Percentiles rank a stretch among this genome's conserved stretches.
These are phyloP conservation scores for Cicer cuneatum DNA, from an alignment of 306 rosid genomes.

Conservation along the genomic window DNA sequence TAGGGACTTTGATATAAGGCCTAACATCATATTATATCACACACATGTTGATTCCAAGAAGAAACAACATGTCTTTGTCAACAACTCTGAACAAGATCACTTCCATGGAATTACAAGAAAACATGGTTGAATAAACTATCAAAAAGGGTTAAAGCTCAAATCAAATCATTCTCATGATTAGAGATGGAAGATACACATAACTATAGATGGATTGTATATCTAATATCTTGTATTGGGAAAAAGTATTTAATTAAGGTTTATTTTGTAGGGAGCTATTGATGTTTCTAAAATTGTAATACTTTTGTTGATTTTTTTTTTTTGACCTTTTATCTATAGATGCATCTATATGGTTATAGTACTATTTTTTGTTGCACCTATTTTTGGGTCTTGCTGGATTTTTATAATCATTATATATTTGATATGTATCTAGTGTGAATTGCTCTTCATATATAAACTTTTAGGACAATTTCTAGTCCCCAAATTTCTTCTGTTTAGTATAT, in stretches of 20 bases:
- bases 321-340: conserved; percentile 18
- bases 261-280: conserved; percentile 35
- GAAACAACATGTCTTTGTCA: conserved; percentile 20
- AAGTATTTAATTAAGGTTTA: conserved; percentile 26
- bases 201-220: background rate
- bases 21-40: conserved; percentile 60
- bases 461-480: conserved; percentile 6
- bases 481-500: background rate
- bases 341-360: conserved; percentile 10
- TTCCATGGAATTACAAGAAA: conserved; percentile 27
- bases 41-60: conserved; percentile 41
- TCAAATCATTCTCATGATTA: background rate
- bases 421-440: conserved; percentile 14
- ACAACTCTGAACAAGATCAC: conserved; percentile 39
- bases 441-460: conserved; percentile 20
- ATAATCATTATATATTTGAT: conserved; percentile 10
- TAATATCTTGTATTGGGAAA: conserved; percentile 28
- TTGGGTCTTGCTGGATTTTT: conserved; percentile 25
- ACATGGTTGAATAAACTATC: conserved; percentile 37
- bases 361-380: conserved; percentile 43
- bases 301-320: background rate
- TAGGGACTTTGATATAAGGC: conserved; percentile 56
- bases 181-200: background rate
- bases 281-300: conserved; percentile 31
- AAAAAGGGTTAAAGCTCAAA: background rate